Evolutionary conservation across 2,329 filamentous ascomycete genomes (phyloP).

Genomic region (Colletotrichum eleusines): DNA sequence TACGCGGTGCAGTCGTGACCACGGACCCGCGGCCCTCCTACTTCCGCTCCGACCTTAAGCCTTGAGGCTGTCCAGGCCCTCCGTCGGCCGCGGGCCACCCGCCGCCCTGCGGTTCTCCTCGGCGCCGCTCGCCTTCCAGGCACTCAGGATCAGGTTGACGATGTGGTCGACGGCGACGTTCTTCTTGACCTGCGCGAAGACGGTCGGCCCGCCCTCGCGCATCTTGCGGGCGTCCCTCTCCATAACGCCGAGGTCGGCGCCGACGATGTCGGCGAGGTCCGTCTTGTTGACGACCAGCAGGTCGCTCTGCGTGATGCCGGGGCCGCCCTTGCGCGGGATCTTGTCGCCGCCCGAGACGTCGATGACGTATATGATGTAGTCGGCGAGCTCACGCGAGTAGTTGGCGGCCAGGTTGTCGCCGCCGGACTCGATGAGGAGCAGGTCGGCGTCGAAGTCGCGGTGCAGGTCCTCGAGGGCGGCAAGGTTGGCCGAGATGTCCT

Average conservation of each 20-base stretch:
- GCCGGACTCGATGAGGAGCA: slow-evolving; percentile 94
- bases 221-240: slow-evolving; percentile 95
- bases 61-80: slow-evolving; percentile 63
- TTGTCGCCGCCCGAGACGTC: slow-evolving; percentile 98
- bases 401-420: slow-evolving; percentile 98
- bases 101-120: slow-evolving; percentile 66
- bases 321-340: slow-evolving; percentile 94
- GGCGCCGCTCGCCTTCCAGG: slow-evolving; percentile 92
- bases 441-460: slow-evolving; percentile 79
- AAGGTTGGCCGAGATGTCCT: slow-evolving; percentile 95
- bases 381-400: slow-evolving; percentile 93
- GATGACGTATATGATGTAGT: slow-evolving; percentile 99
- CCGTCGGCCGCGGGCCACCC: slow-evolving; percentile 70
- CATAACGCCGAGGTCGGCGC: slow-evolving; percentile 93
- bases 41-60: slow-evolving; percentile 17
- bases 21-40: background rate
- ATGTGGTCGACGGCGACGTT: slow-evolving; percentile 87
- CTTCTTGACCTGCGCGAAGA: slow-evolving; percentile 98
- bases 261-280: slow-evolving; percentile 89
- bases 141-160: slow-evolving; percentile 86
- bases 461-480: slow-evolving; percentile 92
- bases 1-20: background rate
- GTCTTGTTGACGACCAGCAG: slow-evolving; percentile 97
- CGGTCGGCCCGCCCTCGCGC: slow-evolving; percentile 92
- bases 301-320: slow-evolving; percentile 96